These are phyloP conservation scores for Musa itinerans DNA, from an alignment of 176 grass and related monocot genomes.

Conservation along the genomic window DNA sequence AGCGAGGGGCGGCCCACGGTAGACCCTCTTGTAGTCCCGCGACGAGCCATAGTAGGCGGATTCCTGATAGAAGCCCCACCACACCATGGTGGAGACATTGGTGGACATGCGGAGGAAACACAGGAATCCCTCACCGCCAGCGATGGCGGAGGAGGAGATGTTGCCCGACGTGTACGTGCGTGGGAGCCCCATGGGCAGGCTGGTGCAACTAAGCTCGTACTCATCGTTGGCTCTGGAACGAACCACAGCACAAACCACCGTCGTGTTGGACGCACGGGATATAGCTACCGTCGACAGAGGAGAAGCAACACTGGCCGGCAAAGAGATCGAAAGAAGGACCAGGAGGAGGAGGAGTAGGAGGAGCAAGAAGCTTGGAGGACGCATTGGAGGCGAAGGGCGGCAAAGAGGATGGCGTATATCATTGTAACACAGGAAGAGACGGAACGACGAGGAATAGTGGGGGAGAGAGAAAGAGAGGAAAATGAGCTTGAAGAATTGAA, in stretches of 20 bases:
- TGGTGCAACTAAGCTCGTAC: constrained; percentile 62
- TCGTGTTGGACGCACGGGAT: constrained; percentile 33
- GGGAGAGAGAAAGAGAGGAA: neutral
- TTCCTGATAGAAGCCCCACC: constrained; percentile 55
- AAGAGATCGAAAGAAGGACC: neutral
- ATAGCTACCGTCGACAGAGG: constrained; percentile 58
- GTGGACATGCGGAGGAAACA: constrained; percentile 33
- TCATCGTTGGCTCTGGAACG: constrained; percentile 9
- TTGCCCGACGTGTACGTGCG: constrained; percentile 35
- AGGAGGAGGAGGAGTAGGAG: neutral
- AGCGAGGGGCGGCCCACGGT: constrained; percentile 44
- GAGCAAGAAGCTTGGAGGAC: neutral
- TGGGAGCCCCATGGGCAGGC: neutral
- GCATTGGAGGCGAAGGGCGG: constrained; percentile 26
- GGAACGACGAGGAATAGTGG: neutral
- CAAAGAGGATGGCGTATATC: neutral
- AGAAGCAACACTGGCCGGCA: neutral
- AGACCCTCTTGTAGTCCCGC: constrained; percentile 40
- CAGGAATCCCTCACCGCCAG: constrained; percentile 66
- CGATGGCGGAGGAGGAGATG: constrained; percentile 53
- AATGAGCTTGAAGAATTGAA: neutral
- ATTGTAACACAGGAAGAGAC: constrained; percentile 4
- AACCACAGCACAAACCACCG: constrained; percentile 68
- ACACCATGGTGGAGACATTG: constrained; percentile 48
- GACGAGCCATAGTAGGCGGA: neutral